Evolutionary conservation across 768 basidiomycete genomes (phyloP).

Genomic region (Mycena chlorophos): DNA sequence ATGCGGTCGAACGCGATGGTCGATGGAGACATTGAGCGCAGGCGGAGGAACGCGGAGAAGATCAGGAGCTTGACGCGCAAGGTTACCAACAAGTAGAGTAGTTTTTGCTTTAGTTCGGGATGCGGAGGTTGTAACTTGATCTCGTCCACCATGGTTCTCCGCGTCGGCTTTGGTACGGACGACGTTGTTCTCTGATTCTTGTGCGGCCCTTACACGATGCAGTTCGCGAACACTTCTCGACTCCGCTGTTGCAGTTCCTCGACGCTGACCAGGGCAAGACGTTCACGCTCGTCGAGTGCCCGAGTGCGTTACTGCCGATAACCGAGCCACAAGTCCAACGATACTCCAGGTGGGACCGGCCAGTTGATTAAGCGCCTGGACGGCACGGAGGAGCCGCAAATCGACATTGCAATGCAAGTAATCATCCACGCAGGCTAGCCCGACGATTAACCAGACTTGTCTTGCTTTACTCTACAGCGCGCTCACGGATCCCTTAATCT

Average conservation of each 20-base stretch:
- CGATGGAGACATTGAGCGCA: constrained; percentile 70
- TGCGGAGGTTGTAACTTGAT: not conserved
- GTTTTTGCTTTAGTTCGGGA: not conserved
- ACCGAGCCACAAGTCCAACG: constrained; percentile 6
- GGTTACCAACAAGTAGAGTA: constrained; percentile 30
- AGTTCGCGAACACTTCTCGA: constrained; percentile 91
- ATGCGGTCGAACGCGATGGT: constrained; percentile 57
- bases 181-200: not conserved
- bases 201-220: not conserved
- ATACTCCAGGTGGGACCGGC: constrained; percentile 74
- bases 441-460: too few species aligned
- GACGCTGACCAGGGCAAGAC: constrained; percentile 66
- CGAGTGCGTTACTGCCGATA: constrained; percentile 52
- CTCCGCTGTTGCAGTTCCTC: constrained; percentile 85
- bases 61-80: constrained; percentile 62
- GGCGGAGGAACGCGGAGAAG: constrained; percentile 74
- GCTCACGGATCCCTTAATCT: constrained; percentile 87
- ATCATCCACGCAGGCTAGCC: too few species aligned
- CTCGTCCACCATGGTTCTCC: constrained; percentile 33
- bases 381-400: constrained; percentile 52
- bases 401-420: constrained; percentile 83
- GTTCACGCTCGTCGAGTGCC: constrained; percentile 86
- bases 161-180: constrained; percentile 52
- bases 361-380: constrained; percentile 76
- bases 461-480: constrained; percentile 68